Conservation (phyloP, 306 rosid genomes). For the Abrus precatorius region DNA sequence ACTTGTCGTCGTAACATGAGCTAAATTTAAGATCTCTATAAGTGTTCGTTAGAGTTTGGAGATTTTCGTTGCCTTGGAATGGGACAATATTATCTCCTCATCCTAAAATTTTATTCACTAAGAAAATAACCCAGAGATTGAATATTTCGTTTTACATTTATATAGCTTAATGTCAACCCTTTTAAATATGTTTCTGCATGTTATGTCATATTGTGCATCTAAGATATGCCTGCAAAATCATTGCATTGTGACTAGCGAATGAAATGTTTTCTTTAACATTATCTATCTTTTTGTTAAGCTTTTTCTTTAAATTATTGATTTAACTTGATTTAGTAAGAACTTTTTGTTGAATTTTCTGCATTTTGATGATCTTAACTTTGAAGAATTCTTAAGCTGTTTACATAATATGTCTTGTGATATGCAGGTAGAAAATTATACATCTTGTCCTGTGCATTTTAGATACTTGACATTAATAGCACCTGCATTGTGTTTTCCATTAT, state of each 20-base stretch:
- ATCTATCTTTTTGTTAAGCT: background rate
- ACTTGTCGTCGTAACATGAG: too few relatives aligned
- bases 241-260: background rate
- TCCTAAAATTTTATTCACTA: too few relatives aligned
- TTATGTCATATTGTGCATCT: background rate
- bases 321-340: constrained; percentile 13
- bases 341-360: constrained; percentile 4
- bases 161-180: background rate
- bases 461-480: constrained; percentile 31
- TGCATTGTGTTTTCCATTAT: constrained; percentile 43
- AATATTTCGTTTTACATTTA: constrained; percentile 2
- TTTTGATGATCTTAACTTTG: constrained; percentile 32
- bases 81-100: too few relatives aligned
- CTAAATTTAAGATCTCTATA: too few relatives aligned
- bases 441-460: constrained; percentile 30
- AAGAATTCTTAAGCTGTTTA: constrained; percentile 20
- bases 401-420: constrained; percentile 6
- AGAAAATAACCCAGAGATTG: background rate
- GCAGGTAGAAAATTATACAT: constrained; percentile 6
- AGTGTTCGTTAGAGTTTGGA: too few relatives aligned
- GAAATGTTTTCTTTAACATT: background rate
- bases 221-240: background rate
- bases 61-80: too few relatives aligned
- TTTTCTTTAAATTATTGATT: too few relatives aligned
- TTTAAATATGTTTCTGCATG: background rate